These are phyloP conservation scores for Eragrostis tef DNA, from an alignment of 202 grass and related monocot genomes.

Conservation along the genomic window DNA sequence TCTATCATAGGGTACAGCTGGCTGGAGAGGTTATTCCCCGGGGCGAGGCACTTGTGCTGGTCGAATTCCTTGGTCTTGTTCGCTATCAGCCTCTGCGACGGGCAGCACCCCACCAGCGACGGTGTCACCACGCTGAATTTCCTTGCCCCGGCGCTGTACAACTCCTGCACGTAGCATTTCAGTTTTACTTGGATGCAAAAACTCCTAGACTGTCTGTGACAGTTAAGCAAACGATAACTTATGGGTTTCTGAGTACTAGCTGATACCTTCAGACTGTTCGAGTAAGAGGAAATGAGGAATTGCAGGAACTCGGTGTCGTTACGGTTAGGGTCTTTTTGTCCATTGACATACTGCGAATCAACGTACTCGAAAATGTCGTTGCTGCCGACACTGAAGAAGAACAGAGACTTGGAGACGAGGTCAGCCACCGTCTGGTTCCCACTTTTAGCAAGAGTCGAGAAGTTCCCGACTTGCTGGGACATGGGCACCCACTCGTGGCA, in stretches of 20 bases:
- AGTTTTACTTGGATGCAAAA: neutral
- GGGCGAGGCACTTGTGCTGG: constrained; percentile 6
- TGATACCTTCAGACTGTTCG: constrained; percentile 44
- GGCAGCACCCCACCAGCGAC: constrained; percentile 66
- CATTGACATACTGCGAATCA: neutral
- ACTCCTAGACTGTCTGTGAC: no score
- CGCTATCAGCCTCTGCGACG: constrained; percentile 25
- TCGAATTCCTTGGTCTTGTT: neutral
- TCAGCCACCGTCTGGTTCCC: neutral
- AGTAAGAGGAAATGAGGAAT: constrained; percentile 42
- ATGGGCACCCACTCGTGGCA: constrained; percentile 29
- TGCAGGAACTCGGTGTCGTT: constrained; percentile 42
- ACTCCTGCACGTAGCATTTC: constrained; percentile 14
- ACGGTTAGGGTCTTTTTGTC: neutral
- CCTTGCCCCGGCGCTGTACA: constrained; percentile 63
- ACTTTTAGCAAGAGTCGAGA: constrained; percentile 31
- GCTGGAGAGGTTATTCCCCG: constrained; percentile 43
- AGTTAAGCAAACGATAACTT: neutral
- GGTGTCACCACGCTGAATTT: constrained; percentile 66
- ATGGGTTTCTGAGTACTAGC: neutral
- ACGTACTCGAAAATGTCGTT: constrained; percentile 74
- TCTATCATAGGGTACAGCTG: constrained; percentile 15
- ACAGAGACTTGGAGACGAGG: constrained; percentile 59
- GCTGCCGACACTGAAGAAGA: constrained; percentile 79
- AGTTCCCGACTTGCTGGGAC: constrained; percentile 53